phyloP scores from a whole-genome alignment of 2,329 filamentous ascomycete genomes.

The Moelleriella libera region DNA sequence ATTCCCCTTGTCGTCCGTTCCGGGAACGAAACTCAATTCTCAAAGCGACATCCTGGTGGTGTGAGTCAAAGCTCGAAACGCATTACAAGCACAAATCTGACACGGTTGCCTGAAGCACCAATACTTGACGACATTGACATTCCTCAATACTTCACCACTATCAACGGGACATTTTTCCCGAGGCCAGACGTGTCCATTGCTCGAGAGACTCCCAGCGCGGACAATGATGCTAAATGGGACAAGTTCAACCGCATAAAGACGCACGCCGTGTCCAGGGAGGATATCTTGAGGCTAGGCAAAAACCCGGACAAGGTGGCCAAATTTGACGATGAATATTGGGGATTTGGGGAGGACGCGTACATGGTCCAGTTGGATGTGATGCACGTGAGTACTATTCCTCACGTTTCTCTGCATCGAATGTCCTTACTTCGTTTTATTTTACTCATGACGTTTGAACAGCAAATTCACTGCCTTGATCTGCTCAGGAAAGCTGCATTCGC shows the following conservation, averaged over 20 bases:
- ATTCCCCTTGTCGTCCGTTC: background rate
- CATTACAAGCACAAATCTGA: background rate
- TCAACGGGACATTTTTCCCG: slow-evolving; percentile 1
- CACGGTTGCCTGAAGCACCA: background rate
- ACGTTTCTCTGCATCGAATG: background rate
- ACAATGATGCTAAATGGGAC: background rate
- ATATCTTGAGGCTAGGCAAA: slow-evolving; percentile 1
- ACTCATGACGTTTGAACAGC: background rate
- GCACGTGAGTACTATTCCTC: background rate
- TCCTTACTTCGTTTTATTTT: background rate
- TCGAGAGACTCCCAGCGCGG: background rate
- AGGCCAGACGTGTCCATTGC: background rate
- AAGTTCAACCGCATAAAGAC: background rate
- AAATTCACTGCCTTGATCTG: background rate
- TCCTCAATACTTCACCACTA: background rate
- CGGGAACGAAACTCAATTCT: background rate
- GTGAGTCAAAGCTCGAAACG: background rate
- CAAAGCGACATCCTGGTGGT: background rate
- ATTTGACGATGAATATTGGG: background rate
- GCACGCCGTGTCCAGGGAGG: background rate
- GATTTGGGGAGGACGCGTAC: slow-evolving; percentile 1
- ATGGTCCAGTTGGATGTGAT: background rate
- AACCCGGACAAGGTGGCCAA: slow-evolving; percentile 2
- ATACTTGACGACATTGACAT: background rate
- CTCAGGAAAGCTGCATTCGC: background rate